Evolutionary conservation across 139 green algal species (phyloP), one percentile per base, ranked within the genome.

Genomic region (Eudorina sp.): DNA sequence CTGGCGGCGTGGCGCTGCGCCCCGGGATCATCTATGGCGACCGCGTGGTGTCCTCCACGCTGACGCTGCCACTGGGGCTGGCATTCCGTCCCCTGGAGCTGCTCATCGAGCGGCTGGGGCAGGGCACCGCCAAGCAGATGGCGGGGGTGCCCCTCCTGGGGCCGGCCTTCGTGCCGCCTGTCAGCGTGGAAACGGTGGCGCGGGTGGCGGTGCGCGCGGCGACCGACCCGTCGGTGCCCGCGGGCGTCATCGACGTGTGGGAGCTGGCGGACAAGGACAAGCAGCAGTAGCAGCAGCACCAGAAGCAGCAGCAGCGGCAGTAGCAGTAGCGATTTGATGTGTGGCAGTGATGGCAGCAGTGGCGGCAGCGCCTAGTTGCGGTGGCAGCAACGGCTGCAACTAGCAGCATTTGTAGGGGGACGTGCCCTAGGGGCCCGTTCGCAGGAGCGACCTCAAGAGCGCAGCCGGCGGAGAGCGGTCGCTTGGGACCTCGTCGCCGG

Each of bases 1-100:
- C 91, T 4, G 51, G 60, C 21, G 97, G 97, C 18, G 95, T 98
- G 7, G 91, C 90, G 21, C 73, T 99, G 73, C 87, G 96, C 4
- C 97, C 97, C 0, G 89, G 92, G 31, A 94, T 98, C 69, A 97
- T 99, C 41, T 95, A 98, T 89, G 97, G 97, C 25, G 81, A 78
- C 81, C 90, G 96, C 2, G 77, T 92, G 13, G 86, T 97, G 31
- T 84, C 70, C 31, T 55, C 79, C 55, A 79, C 6, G 64, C 16
- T 95, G 0, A 94, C 80, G 2, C 70, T 98, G 45, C 96, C 96
- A 2, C 92, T 99, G 18, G 66, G 90, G 6, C 58, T 89, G 25
- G 53, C 96, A 16, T 92, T 93, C 38, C 64, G 60, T 23, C 95
- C 94, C 0, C 14, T 97, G n/a, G 93, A 96, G 62, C 86, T 84